Conservation (phyloP, 73 alveolate genomes). For the Paramecium biaurelia region DNA sequence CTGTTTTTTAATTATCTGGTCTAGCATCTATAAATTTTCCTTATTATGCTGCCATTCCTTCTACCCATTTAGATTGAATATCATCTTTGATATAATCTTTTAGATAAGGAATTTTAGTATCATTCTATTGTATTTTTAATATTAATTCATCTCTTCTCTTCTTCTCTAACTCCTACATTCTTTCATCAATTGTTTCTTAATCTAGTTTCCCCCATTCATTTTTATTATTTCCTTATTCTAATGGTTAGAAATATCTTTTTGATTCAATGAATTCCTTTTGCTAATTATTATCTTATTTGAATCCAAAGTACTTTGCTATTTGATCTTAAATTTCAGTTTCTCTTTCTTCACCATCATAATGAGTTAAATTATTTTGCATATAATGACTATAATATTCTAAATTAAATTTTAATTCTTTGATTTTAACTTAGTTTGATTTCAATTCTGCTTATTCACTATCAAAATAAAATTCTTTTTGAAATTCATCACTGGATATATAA, state of each 20-base stretch:
- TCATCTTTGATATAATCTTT: background rate
- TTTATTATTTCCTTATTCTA: conserved; percentile 25
- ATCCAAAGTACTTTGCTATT: background rate
- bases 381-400: background rate
- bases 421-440: background rate
- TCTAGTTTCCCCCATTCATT: conserved; percentile 36
- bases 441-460: conserved; percentile 25
- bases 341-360: conserved; percentile 11
- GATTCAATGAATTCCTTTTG: conserved; percentile 23
- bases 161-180: background rate
- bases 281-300: background rate
- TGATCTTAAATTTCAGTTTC: background rate
- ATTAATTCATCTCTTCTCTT: background rate
- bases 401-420: background rate
- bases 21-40: conserved; percentile 32
- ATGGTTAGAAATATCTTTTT: conserved; percentile 32
- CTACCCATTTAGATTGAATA: conserved; percentile 1
- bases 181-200: conserved; percentile 32
- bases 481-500: background rate
- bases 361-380: background rate
- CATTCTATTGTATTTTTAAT: background rate
- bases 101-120: background rate
- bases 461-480: conserved; percentile 13
- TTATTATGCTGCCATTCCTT: background rate
- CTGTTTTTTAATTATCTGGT: conserved; percentile 46